Base-by-base conservation (phyloP, 768 basidiomycete species). In the Rhodotorula kratochvilovae region DNA sequence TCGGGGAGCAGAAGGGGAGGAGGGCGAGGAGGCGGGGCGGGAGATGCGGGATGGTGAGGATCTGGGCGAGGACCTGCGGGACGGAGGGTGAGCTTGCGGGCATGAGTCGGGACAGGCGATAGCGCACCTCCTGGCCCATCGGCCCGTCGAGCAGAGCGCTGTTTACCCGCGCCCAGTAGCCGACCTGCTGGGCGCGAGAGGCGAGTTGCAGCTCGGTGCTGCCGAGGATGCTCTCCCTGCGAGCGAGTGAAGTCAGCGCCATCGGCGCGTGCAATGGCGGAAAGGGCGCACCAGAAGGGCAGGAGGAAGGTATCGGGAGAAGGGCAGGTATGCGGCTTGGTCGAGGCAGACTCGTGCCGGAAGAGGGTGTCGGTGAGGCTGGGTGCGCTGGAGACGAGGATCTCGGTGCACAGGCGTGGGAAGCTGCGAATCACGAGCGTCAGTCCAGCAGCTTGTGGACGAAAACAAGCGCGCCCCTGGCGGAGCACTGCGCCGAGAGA, bases 331-430 rank as follows among this genome's bases (percentile, higher is more conserved):
- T 67, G 60, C 39, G 72, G 72, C 42, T 62, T 68, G 13, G 68
- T 57, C 27, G 68, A 70, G 2, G 68, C 68, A 5, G 65, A 31
- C 16, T 66, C 68, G 29, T 70, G 75, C 19, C 76, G 85, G 77
- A 95, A 83, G 76, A 92, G 90, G 2, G 91, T 91, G 81, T 93
- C 92, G 59, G 92, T 88, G 77, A 97, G 91, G 31, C 89, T 90
- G 89, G 92, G 96, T 81, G 95, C 89, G 77, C 95, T 93, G 80
- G 91, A 90, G 82, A 92, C 94, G 45, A 98, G 85, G 33, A 97
- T 92, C 80, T 98, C 95, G 36, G 94, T 92, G 25, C 92, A 89
- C 31, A 93, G 87, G 77, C 91, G 89, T 3, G 94, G 92, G 80
- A 92, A 97, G 81, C 94, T 96, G 58, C 27, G 55, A n/a, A 27